Percentiles rank a stretch among this genome's conserved stretches.
Conservation (phyloP, 495 filamentous ascomycete genomes). For the Mycothermus thermophilus region DNA sequence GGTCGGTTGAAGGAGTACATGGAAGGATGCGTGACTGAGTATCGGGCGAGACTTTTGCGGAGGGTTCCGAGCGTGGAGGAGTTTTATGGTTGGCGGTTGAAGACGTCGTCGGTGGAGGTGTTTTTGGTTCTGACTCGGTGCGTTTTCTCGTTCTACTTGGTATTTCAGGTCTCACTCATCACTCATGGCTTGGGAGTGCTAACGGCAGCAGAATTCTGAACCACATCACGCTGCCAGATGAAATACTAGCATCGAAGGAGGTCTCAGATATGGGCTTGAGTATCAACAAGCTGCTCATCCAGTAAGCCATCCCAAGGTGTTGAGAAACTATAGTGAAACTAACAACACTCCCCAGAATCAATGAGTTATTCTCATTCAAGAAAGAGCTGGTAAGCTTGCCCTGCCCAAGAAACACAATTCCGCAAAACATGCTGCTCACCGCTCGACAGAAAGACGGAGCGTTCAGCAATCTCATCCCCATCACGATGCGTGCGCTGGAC, state of each 20-base stretch:
- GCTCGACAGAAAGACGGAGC: slow-evolving; percentile 4
- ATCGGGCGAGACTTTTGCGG: slow-evolving; percentile 3
- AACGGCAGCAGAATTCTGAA: slow-evolving; percentile 3
- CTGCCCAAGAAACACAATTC: background rate
- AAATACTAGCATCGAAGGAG: slow-evolving; percentile 1
- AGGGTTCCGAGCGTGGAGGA: slow-evolving; percentile 4
- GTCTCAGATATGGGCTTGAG: background rate
- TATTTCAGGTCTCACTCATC: too few species aligned
- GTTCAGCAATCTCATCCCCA: slow-evolving; percentile 6
- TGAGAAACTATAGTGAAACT: background rate
- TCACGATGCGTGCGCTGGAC: slow-evolving; percentile 2
- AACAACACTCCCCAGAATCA: slow-evolving; percentile 1
- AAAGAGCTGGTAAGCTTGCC: slow-evolving; percentile 10
- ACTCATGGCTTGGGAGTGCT: background rate
- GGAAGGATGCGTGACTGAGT: slow-evolving; percentile 7
- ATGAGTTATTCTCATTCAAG: slow-evolving; percentile 13
- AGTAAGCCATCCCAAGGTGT: slow-evolving; percentile 4
- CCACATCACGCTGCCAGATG: background rate
- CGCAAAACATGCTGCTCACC: background rate
- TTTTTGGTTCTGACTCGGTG: slow-evolving; percentile 5
- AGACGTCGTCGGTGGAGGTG: slow-evolving; percentile 6
- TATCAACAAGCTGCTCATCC: slow-evolving; percentile 6
- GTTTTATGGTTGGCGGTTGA: slow-evolving; percentile 6
- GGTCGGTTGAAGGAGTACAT: slow-evolving; percentile 4
- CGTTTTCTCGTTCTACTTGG: background rate